A percentile compares a stretch with the other conserved stretches of the same genome.
Conservation (phyloP, 345 rosid species). For the Heritiera littoralis region DNA sequence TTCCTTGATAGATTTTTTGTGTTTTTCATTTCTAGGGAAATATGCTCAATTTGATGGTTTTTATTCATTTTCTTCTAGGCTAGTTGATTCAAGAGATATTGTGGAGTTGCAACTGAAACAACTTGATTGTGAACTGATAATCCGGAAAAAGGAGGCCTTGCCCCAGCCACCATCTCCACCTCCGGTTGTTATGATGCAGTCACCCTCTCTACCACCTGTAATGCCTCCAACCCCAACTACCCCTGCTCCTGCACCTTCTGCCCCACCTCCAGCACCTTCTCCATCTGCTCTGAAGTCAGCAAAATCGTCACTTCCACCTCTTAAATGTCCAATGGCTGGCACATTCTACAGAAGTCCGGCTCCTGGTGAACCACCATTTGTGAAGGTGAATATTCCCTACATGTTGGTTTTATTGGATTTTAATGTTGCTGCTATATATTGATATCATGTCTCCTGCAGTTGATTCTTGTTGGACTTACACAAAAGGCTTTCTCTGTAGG, state of each 20-base stretch:
- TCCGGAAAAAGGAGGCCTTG: constrained; percentile 89
- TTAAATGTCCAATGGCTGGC: constrained; percentile 91
- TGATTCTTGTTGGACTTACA: constrained; percentile 6
- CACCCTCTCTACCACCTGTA: constrained; percentile 44
- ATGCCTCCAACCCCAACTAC: constrained; percentile 37
- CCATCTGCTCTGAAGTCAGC: constrained; percentile 47
- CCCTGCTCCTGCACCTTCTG: constrained; percentile 36
- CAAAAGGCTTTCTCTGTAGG: constrained; percentile 40
- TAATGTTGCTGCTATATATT: constrained; percentile 6
- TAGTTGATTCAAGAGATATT: constrained; percentile 89
- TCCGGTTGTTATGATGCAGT: constrained; percentile 55
- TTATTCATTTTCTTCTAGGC: constrained; percentile 46
- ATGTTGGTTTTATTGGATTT: constrained; percentile 17
- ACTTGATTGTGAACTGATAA: constrained; percentile 70
- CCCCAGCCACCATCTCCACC: constrained; percentile 58
- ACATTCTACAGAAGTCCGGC: constrained; percentile 78
- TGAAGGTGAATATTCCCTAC: constrained; percentile 54
- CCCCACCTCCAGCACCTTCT: constrained; percentile 47
- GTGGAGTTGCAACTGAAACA: constrained; percentile 87
- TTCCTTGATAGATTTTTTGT: constrained; percentile 5
- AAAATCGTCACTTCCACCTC: constrained; percentile 67
- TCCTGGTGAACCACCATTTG: constrained; percentile 79
- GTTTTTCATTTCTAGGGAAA: background rate
- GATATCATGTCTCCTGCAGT: background rate
- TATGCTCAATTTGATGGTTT: background rate